These are phyloP conservation scores for Metschnikowia chrysomelidarum DNA, from an alignment of 805 yeast genomes.

Conservation along the genomic window DNA sequence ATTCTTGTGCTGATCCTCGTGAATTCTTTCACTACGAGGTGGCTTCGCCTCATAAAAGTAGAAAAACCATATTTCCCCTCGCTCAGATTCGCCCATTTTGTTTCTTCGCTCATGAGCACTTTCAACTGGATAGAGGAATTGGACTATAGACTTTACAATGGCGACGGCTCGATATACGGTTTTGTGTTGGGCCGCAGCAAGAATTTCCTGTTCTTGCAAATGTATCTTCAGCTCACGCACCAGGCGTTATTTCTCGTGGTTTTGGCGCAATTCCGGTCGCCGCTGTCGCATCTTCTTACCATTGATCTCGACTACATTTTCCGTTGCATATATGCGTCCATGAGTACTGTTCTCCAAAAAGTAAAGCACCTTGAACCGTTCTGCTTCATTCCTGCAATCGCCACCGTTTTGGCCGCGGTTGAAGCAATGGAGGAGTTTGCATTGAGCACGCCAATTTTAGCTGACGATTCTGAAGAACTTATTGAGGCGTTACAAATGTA, in stretches of 20 bases:
- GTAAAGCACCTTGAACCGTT: constrained; percentile 6
- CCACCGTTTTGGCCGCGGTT: constrained; percentile 6
- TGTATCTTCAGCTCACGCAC: constrained; percentile 9
- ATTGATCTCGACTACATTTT: constrained; percentile 13
- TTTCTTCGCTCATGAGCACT: constrained; percentile 13
- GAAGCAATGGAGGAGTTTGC: constrained; percentile 14
- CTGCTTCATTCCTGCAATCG: constrained; percentile 11
- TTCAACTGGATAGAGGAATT: constrained; percentile 16
- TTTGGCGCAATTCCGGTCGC: constrained; percentile 13
- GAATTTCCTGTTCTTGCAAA: constrained; percentile 9
- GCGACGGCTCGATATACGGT: constrained; percentile 7
- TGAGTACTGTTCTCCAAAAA: constrained; percentile 8
- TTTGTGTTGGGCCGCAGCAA: constrained; percentile 9
- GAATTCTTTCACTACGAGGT: constrained; percentile 13
- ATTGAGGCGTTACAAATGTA: constrained; percentile 7
- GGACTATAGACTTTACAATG: constrained; percentile 10
- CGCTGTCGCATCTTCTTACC: constrained; percentile 8
- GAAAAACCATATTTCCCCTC: constrained; percentile 17
- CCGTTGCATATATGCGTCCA: constrained; percentile 9
- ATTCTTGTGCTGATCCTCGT: constrained; percentile 10
- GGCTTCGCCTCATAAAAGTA: constrained; percentile 16
- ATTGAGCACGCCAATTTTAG: constrained; percentile 5
- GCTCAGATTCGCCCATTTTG: constrained; percentile 18
- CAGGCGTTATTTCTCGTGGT: constrained; percentile 17
- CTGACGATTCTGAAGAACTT: constrained; percentile 10